Evolutionary conservation across 2,329 filamentous ascomycete species (phyloP).

Genomic region (Fonsecaea pugnacius): DNA sequence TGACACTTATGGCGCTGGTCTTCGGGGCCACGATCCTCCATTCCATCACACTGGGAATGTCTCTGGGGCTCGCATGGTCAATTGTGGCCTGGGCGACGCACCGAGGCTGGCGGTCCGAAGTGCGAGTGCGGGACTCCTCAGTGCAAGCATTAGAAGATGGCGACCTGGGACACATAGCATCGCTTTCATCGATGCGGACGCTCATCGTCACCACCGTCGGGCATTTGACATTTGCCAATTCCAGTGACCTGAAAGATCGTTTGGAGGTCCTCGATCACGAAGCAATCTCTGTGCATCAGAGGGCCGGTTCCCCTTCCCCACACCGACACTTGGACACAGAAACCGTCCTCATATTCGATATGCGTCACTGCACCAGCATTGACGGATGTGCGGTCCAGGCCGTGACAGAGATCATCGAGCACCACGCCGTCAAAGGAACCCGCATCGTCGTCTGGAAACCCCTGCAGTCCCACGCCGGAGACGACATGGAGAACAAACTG

Average conservation of each 20-base stretch:
- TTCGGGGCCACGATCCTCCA: slow-evolving; percentile 9
- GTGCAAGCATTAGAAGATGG: not conserved
- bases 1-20: slow-evolving; percentile 13
- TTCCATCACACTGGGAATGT: slow-evolving; percentile 15
- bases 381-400: slow-evolving; percentile 17
- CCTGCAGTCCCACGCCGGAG: not conserved
- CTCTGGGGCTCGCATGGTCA: slow-evolving; percentile 10
- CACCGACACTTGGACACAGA: not conserved
- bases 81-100: not conserved
- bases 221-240: not conserved
- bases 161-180: slow-evolving; percentile 11
- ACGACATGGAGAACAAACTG: slow-evolving; percentile 1
- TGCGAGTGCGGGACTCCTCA: slow-evolving; percentile 4
- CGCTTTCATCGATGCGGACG: slow-evolving; percentile 10
- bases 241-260: slow-evolving; percentile 8
- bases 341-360: slow-evolving; percentile 10
- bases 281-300: too few species aligned
- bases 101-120: not conserved
- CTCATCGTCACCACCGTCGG: not conserved
- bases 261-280: slow-evolving; percentile 3
- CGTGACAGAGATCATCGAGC: slow-evolving; percentile 11
- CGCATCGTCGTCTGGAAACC: slow-evolving; percentile 15
- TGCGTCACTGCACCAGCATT: slow-evolving; percentile 11
- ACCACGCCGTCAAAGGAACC: not conserved
- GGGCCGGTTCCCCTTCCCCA: not conserved